A percentile compares a stretch with the other conserved stretches of the same genome.
Evolutionary conservation across 2,329 filamentous ascomycete genomes (phyloP).

Genomic region (Aspergillus uvarum): DNA sequence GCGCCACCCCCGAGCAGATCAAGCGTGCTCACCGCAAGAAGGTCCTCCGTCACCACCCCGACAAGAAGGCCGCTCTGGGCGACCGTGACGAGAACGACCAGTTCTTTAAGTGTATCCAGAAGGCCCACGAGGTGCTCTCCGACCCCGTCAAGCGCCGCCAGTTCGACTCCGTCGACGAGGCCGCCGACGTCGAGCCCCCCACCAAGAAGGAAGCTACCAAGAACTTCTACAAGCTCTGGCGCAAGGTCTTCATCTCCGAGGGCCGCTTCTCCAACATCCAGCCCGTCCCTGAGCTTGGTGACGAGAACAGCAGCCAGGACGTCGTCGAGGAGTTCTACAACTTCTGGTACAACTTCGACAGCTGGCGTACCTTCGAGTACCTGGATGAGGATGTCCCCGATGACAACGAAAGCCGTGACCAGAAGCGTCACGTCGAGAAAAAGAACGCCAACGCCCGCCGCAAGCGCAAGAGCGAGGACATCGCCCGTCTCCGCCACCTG

Average conservation of each 20-base stretch:
- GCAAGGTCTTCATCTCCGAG: slow-evolving; percentile 85
- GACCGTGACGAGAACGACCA: slow-evolving; percentile 82
- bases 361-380: slow-evolving; percentile 96
- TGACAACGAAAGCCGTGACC: slow-evolving; percentile 97
- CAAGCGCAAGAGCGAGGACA: slow-evolving; percentile 99
- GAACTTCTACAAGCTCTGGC: slow-evolving; percentile 96
- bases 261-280: slow-evolving; percentile 87
- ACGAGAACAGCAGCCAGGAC: slow-evolving; percentile 79
- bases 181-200: slow-evolving; percentile 86
- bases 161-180: slow-evolving; percentile 95
- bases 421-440: slow-evolving; percentile 96
- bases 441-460: slow-evolving; percentile 97
- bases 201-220: slow-evolving; percentile 85
- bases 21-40: slow-evolving; percentile 99
- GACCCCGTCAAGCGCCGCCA: slow-evolving; percentile 91
- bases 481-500: slow-evolving; percentile 80
- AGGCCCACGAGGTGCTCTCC: slow-evolving; percentile 88
- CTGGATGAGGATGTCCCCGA: slow-evolving; percentile 98
- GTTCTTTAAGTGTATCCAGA: slow-evolving; percentile 99
- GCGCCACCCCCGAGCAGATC: slow-evolving; percentile 95
- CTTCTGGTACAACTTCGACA: slow-evolving; percentile 99
- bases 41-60: slow-evolving; percentile 97
- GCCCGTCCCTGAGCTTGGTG: slow-evolving; percentile 82
- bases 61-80: slow-evolving; percentile 94
- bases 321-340: slow-evolving; percentile 97